Conservation (phyloP, 495 filamentous ascomycete genomes). For the Penicillium alfredii region DNA sequence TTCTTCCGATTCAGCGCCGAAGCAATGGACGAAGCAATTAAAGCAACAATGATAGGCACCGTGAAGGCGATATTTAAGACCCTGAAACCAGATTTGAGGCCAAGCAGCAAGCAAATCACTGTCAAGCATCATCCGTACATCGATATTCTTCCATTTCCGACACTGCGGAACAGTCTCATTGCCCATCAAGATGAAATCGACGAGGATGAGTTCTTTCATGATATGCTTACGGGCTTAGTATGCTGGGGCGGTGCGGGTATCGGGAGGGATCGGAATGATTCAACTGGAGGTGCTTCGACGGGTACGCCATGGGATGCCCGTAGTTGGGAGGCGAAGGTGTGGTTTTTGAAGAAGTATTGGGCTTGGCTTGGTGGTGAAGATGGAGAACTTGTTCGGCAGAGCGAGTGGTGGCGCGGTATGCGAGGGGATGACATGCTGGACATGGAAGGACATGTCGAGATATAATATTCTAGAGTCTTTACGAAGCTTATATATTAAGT, state of each 20-base stretch:
- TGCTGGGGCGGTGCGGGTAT: slow-evolving; percentile 25
- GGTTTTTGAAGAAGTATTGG: slow-evolving; percentile 31
- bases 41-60: slow-evolving; percentile 7
- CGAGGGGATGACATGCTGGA: too few species aligned
- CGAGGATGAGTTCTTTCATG: slow-evolving; percentile 21
- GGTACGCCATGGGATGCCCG: slow-evolving; percentile 27
- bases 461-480: too few species aligned
- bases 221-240: slow-evolving; percentile 19
- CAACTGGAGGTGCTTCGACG: slow-evolving; percentile 17
- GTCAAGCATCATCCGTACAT: slow-evolving; percentile 23
- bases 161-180: slow-evolving; percentile 23
- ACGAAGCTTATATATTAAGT: too few species aligned
- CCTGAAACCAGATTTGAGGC: slow-evolving; percentile 23
- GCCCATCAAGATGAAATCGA: slow-evolving; percentile 11
- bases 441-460: too few species aligned
- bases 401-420: slow-evolving; percentile 25
- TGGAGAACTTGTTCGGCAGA: slow-evolving; percentile 27
- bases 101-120: slow-evolving; percentile 22
- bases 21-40: slow-evolving; percentile 2
- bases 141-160: slow-evolving; percentile 23
- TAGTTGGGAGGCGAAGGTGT: slow-evolving; percentile 24
- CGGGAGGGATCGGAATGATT: slow-evolving; percentile 16
- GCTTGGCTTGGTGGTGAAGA: slow-evolving; percentile 23
- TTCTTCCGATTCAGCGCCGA: slow-evolving; percentile 14
- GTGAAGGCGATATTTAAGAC: slow-evolving; percentile 16